Conservation (phyloP, 345 rosid species). For the Laguncularia racemosa region DNA sequence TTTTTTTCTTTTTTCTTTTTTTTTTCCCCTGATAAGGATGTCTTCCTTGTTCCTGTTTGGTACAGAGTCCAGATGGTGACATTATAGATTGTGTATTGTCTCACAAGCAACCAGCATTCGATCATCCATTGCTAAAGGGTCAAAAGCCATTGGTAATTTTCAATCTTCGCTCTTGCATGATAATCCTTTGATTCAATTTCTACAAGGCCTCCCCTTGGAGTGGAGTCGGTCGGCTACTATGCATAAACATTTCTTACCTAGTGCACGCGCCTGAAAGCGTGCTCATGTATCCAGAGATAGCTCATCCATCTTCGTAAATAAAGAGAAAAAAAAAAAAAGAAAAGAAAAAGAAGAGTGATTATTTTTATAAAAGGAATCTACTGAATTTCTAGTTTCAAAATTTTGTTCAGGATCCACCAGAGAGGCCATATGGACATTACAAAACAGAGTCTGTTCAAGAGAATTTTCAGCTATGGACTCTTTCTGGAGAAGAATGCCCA, state of each 20-base stretch:
- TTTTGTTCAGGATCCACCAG: conserved; percentile 61
- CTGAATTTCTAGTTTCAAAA: not conserved
- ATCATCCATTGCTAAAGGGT: conserved; percentile 73
- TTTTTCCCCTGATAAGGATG: not conserved
- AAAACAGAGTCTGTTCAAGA: conserved; percentile 20
- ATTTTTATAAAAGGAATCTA: not conserved
- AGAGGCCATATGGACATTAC: conserved; percentile 49
- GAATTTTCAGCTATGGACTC: conserved; percentile 67
- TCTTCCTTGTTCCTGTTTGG: conserved; percentile 1
- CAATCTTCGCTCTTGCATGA: not conserved
- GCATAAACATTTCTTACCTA: not conserved
- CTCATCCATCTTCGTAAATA: not conserved
- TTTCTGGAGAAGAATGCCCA: conserved; percentile 75
- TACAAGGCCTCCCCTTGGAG: not conserved
- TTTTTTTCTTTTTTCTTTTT: not conserved
- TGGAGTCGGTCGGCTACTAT: not conserved
- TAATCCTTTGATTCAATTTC: not conserved
- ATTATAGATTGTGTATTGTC: conserved; percentile 65
- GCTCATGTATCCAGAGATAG: no score
- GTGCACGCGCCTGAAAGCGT: not conserved
- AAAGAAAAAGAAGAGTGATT: not conserved
- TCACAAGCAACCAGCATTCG: conserved; percentile 88
- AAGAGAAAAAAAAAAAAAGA: not conserved
- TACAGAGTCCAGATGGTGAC: conserved; percentile 96
- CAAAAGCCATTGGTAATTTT: conserved; percentile 58